phyloP scores from a whole-genome alignment of 768 basidiomycete species.

The Amanita muscaria region DNA sequence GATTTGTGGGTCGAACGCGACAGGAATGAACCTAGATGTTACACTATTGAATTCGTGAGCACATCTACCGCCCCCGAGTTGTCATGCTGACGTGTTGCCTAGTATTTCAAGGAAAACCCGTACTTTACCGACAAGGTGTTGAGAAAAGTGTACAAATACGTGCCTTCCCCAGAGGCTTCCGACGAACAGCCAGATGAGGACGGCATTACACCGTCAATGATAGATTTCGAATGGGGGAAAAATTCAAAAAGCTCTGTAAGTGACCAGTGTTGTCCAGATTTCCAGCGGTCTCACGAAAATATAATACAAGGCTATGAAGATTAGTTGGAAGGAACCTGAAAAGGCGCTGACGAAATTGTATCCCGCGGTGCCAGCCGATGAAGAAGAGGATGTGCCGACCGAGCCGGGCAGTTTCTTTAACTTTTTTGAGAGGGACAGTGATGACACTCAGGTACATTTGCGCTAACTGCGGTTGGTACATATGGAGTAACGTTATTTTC shows the following conservation, averaged over 20 bases:
- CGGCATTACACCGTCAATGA: constrained; percentile 69
- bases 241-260: constrained; percentile 62
- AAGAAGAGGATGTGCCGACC: constrained; percentile 48
- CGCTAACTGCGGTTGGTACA: not conserved
- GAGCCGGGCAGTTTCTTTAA: constrained; percentile 86
- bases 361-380: constrained; percentile 55
- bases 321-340: constrained; percentile 74
- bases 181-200: constrained; percentile 57
- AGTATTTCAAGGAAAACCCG: constrained; percentile 85
- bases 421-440: constrained; percentile 62
- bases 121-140: constrained; percentile 69
- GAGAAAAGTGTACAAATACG: constrained; percentile 77
- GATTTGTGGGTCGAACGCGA: constrained; percentile 81
- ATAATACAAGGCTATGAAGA: constrained; percentile 44
- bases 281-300: constrained; percentile 1
- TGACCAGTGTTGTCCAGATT: constrained; percentile 1
- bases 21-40: constrained; percentile 65
- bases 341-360: constrained; percentile 75
- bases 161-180: constrained; percentile 42
- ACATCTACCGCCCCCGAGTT: not conserved
- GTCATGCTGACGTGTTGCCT: not conserved
- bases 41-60: constrained; percentile 85
- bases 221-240: constrained; percentile 74
- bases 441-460: constrained; percentile 52
- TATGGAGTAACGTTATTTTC: not conserved